Conservation (phyloP, 805 yeast genomes). For the Lipomyces starkeyi region DNA sequence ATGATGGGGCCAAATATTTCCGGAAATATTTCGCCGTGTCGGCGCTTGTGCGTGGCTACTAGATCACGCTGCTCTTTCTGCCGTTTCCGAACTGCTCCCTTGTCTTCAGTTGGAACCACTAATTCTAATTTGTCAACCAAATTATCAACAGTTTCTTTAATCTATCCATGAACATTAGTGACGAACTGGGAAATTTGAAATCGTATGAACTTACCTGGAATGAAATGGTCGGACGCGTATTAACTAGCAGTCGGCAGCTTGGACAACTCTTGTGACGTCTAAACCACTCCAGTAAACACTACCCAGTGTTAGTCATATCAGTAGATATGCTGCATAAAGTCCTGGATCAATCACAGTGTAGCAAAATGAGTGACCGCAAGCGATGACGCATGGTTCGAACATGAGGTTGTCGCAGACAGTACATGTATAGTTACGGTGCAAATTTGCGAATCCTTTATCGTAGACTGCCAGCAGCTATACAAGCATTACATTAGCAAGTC, state of each 20-base stretch:
- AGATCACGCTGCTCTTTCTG: slow-evolving; percentile 17
- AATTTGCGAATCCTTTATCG: slow-evolving; percentile 13
- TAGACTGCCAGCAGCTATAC: slow-evolving; percentile 15
- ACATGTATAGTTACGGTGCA: slow-evolving; percentile 23
- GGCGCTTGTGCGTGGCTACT: slow-evolving; percentile 42
- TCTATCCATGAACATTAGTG: slow-evolving; percentile 10
- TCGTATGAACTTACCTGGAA: slow-evolving; percentile 19
- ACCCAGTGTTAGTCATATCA: not conserved
- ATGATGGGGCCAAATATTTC: slow-evolving; percentile 50
- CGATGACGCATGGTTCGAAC: slow-evolving; percentile 36
- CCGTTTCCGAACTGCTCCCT: slow-evolving; percentile 6
- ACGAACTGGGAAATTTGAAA: not conserved
- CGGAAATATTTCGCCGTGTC: slow-evolving; percentile 50
- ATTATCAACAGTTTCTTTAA: slow-evolving; percentile 17
- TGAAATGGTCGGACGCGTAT: slow-evolving; percentile 23
- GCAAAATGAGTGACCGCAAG: slow-evolving; percentile 39
- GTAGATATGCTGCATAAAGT: not conserved
- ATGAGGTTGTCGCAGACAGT: slow-evolving; percentile 32
- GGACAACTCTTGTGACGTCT: slow-evolving; percentile 29
- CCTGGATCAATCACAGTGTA: slow-evolving; percentile 25
- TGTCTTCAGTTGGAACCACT: slow-evolving; percentile 23
- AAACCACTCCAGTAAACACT: slow-evolving; percentile 36
- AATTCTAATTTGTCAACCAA: slow-evolving; percentile 18
- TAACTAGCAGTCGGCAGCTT: slow-evolving; percentile 24
- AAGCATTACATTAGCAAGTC: not conserved